Conservation (phyloP, 1,284 basidiomycete species). For the Athelia psychrophila region DNA sequence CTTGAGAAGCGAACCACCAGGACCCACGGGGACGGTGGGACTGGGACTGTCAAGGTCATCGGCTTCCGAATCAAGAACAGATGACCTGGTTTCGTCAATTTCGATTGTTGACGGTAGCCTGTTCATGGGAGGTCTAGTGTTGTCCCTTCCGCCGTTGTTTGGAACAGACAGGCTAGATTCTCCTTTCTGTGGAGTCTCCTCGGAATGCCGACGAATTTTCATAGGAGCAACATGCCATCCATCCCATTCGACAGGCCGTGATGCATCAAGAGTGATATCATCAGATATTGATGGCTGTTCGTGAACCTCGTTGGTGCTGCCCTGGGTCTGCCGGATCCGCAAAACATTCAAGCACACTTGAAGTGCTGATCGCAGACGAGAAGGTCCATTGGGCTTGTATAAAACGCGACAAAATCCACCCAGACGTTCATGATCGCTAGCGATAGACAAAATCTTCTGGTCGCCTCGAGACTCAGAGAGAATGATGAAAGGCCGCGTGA, state of each 20-base stretch:
- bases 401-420: conserved; percentile 86
- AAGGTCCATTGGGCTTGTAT: conserved; percentile 89
- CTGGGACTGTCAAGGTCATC: conserved; percentile 12
- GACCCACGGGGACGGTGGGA: conserved; percentile 50
- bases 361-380: conserved; percentile 66
- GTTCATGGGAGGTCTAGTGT: conserved; percentile 26
- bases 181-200: conserved; percentile 26
- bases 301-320: neutral
- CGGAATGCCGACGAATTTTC: conserved; percentile 49
- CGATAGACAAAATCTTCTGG: conserved; percentile 57
- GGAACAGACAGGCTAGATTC: conserved; percentile 1
- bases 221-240: conserved; percentile 14
- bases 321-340: conserved; percentile 36
- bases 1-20: conserved; percentile 58
- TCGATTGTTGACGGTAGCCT: conserved; percentile 34
- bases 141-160: neutral
- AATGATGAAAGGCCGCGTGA: conserved; percentile 68
- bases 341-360: conserved; percentile 71
- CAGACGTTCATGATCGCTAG: conserved; percentile 71
- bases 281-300: conserved; percentile 1
- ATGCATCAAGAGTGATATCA: neutral
- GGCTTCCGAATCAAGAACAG: conserved; percentile 31
- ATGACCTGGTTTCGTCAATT: conserved; percentile 3
- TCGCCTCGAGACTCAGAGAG: conserved; percentile 72
- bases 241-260: conserved; percentile 3